Conservation (phyloP, 1,139 yeast species). For the Debaryomycetaceae sp. region DNA sequence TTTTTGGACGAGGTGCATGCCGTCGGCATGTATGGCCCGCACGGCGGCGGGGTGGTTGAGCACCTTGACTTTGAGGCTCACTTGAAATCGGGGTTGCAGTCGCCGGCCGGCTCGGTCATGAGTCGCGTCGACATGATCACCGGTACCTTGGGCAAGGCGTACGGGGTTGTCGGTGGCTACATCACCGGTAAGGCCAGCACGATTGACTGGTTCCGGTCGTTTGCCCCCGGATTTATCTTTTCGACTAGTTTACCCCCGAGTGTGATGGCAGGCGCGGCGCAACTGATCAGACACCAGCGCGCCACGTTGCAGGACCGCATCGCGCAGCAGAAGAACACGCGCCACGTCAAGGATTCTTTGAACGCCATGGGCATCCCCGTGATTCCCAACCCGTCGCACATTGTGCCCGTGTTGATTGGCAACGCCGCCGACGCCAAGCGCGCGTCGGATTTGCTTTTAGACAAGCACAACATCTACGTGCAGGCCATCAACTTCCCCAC, state of each 20-base stretch:
- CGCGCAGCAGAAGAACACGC: slow-evolving; percentile 79
- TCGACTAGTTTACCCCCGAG: slow-evolving; percentile 96
- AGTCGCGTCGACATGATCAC: slow-evolving; percentile 93
- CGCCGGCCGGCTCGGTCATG: slow-evolving; percentile 61
- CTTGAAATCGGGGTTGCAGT: slow-evolving; percentile 58
- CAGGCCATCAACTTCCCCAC: slow-evolving; percentile 99
- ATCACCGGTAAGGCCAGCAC: slow-evolving; percentile 82
- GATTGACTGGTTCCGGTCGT: slow-evolving; percentile 94
- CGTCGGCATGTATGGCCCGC: slow-evolving; percentile 98
- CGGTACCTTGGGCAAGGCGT: slow-evolving; percentile 96
- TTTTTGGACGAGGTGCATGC: slow-evolving; percentile 98
- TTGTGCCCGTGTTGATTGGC: slow-evolving; percentile 92
- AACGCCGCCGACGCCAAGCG: slow-evolving; percentile 88
- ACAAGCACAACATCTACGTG: slow-evolving; percentile 83
- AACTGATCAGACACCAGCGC: slow-evolving; percentile 84
- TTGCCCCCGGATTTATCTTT: slow-evolving; percentile 95
- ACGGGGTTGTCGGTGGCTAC: slow-evolving; percentile 96
- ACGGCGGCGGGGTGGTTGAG: slow-evolving; percentile 99
- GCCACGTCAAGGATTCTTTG: slow-evolving; percentile 75
- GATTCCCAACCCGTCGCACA: slow-evolving; percentile 95
- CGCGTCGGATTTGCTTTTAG: slow-evolving; percentile 85
- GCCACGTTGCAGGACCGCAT: slow-evolving; percentile 72
- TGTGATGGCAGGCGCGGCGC: slow-evolving; percentile 92
- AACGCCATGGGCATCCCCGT: slow-evolving; percentile 82
- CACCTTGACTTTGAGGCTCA: slow-evolving; percentile 86